These are phyloP conservation scores for Fraxinus velutina DNA, from an alignment of 305 asterid genomes.

Conservation along the genomic window DNA sequence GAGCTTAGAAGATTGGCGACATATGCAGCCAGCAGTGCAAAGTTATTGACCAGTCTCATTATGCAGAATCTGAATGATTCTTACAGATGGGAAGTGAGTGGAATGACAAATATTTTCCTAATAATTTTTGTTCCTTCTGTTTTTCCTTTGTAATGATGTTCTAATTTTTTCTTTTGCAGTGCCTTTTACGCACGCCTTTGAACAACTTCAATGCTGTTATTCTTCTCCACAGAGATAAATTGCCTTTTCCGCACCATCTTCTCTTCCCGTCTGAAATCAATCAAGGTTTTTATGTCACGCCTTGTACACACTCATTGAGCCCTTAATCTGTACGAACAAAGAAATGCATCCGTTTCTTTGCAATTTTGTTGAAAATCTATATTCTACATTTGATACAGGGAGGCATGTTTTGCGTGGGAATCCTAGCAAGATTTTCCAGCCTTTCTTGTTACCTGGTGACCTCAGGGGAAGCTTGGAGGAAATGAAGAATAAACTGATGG, in stretches of 20 bases:
- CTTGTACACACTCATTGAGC: neutral
- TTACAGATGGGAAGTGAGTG: slow-evolving; percentile 85
- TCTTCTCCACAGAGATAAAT: slow-evolving; percentile 81
- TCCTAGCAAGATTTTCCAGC: slow-evolving; percentile 68
- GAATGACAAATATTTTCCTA: slow-evolving; percentile 8
- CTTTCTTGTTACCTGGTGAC: slow-evolving; percentile 54
- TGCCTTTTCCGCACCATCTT: slow-evolving; percentile 76
- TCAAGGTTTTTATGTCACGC: slow-evolving; percentile 40
- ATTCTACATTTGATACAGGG: slow-evolving; percentile 40
- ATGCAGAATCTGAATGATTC: slow-evolving; percentile 59
- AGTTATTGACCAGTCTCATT: slow-evolving; percentile 54
- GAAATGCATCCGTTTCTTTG: neutral
- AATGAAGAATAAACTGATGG: slow-evolving; percentile 65
- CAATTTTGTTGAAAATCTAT: neutral
- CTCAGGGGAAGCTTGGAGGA: slow-evolving; percentile 46
- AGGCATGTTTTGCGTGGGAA: slow-evolving; percentile 58
- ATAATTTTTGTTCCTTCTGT: slow-evolving; percentile 14
- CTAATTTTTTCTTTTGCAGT: slow-evolving; percentile 44
- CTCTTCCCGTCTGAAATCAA: slow-evolving; percentile 82
- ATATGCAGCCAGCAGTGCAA: slow-evolving; percentile 80
- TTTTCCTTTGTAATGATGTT: slow-evolving; percentile 5
- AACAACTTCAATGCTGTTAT: slow-evolving; percentile 81
- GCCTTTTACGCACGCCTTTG: slow-evolving; percentile 96
- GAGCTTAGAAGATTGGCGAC: slow-evolving; percentile 78
- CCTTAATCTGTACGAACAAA: neutral